A percentile compares a stretch with the other conserved stretches of the same genome.
Evolutionary conservation across 495 filamentous ascomycete species (phyloP).

Genomic region (Haplographium delicatum): DNA sequence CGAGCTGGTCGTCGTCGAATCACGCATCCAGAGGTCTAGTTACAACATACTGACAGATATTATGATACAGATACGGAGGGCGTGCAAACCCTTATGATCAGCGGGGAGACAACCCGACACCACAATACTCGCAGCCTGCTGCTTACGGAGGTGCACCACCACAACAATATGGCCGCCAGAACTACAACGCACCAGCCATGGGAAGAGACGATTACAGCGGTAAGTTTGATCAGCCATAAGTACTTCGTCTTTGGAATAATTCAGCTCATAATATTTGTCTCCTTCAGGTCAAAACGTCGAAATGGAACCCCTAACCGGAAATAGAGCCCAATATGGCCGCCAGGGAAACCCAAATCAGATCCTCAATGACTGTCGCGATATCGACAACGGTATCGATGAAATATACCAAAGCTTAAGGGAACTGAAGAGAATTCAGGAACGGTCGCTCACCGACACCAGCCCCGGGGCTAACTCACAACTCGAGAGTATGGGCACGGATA

Average conservation of each 20-base stretch:
- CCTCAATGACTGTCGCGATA: constrained; percentile 74
- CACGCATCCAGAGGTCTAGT: background rate
- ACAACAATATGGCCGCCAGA: constrained; percentile 27
- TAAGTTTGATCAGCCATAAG: constrained; percentile 29
- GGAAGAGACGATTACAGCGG: constrained; percentile 43
- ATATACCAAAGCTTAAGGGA: constrained; percentile 60
- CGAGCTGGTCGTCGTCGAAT: background rate
- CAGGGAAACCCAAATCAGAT: constrained; percentile 62
- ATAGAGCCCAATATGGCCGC: constrained; percentile 37
- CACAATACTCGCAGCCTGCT: constrained; percentile 26
- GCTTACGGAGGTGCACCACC: constrained; percentile 27
- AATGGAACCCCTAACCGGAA: constrained; percentile 53
- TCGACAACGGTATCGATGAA: constrained; percentile 69
- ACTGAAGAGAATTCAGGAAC: constrained; percentile 53
- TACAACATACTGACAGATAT: constrained; percentile 1
- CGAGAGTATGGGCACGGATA: constrained; percentile 57
- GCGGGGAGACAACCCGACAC: constrained; percentile 23
- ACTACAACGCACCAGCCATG: constrained; percentile 37
- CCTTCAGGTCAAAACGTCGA: constrained; percentile 48
- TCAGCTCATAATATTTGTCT: constrained; percentile 1
- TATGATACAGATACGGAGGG: constrained; percentile 32
- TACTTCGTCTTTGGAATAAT: constrained; percentile 3
- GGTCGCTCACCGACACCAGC: constrained; percentile 50
- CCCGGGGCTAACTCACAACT: constrained; percentile 46
- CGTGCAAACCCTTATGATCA: constrained; percentile 49